Percentiles rank a stretch among this genome's conserved stretches.
Evolutionary conservation across 2,329 filamentous ascomycete species (phyloP).

Genomic region (Cyanodermella asteris): DNA sequence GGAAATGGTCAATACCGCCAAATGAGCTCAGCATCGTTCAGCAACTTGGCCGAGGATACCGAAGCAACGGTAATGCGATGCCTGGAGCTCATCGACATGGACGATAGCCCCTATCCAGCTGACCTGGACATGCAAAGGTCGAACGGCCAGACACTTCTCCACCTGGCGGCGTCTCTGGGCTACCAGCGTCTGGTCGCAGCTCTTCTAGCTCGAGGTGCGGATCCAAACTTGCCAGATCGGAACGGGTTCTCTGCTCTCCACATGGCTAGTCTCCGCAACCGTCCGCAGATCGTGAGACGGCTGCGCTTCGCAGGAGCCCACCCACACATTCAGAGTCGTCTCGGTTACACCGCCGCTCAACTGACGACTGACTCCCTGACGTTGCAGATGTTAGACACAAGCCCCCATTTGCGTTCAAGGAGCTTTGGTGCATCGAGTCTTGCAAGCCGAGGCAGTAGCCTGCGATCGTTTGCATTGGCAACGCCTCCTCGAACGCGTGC

Average conservation of each 20-base stretch:
- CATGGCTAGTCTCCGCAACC: constrained; percentile 55
- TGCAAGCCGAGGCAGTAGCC: constrained; percentile 38
- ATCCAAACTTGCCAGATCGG: constrained; percentile 51
- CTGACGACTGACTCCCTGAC: constrained; percentile 47
- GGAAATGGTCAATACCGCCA: too few species aligned
- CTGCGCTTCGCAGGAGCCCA: constrained; percentile 55
- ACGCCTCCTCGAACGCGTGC: too few species aligned
- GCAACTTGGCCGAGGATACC: constrained; percentile 31
- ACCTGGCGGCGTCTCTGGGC: constrained; percentile 55
- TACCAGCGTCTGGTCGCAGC: constrained; percentile 56
- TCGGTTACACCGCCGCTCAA: constrained; percentile 49
- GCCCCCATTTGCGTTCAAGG: constrained; percentile 41
- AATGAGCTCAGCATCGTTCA: too few species aligned
- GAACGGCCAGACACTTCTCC: constrained; percentile 61
- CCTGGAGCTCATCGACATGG: constrained; percentile 58
- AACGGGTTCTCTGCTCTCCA: constrained; percentile 68
- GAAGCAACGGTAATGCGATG: constrained; percentile 50
- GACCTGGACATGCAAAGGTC: constrained; percentile 41
- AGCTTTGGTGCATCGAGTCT: constrained; percentile 35
- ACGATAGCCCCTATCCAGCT: constrained; percentile 47
- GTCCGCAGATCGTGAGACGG: constrained; percentile 52
- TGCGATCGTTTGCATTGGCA: constrained; percentile 42
- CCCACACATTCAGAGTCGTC: constrained; percentile 44
- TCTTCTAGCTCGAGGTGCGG: constrained; percentile 55
- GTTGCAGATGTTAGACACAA: too few species aligned